Conservation (phyloP, 148 eudicot genomes). For the Persicaria tinctoria region DNA sequence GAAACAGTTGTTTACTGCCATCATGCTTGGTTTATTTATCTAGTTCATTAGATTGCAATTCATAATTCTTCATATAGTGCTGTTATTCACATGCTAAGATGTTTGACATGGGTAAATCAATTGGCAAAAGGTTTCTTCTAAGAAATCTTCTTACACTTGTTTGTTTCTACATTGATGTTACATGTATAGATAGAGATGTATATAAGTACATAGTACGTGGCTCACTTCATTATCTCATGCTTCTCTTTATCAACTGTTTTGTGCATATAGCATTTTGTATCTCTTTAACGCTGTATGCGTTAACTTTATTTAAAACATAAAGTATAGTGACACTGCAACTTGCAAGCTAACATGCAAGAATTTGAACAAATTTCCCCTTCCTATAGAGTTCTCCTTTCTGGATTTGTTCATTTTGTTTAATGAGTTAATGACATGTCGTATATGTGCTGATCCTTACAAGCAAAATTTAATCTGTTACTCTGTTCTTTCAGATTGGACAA, state of each 20-base stretch:
- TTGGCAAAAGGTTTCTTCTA: background rate
- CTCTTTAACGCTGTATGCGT: background rate
- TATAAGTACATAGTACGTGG: background rate
- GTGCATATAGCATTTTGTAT: background rate
- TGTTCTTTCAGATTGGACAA: constrained; percentile 10
- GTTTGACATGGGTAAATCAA: background rate
- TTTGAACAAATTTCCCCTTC: background rate
- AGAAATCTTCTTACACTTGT: background rate
- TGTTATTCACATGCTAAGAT: background rate
- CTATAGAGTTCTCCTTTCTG: background rate
- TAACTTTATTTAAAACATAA: background rate
- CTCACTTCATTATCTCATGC: background rate
- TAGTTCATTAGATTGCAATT: no score
- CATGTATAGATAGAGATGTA: background rate
- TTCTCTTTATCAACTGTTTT: background rate
- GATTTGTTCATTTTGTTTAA: background rate
- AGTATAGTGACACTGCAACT: background rate
- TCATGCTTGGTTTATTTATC: no score
- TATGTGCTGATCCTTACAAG: background rate
- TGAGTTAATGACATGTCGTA: background rate
- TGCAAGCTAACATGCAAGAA: background rate
- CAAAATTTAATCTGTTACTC: background rate
- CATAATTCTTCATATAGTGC: no score
- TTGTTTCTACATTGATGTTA: background rate
- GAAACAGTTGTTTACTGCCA: no score